A percentile compares a stretch with the other conserved stretches of the same genome.
Conservation (phyloP, 1,284 basidiomycete species). For the Trametes hirsuta region DNA sequence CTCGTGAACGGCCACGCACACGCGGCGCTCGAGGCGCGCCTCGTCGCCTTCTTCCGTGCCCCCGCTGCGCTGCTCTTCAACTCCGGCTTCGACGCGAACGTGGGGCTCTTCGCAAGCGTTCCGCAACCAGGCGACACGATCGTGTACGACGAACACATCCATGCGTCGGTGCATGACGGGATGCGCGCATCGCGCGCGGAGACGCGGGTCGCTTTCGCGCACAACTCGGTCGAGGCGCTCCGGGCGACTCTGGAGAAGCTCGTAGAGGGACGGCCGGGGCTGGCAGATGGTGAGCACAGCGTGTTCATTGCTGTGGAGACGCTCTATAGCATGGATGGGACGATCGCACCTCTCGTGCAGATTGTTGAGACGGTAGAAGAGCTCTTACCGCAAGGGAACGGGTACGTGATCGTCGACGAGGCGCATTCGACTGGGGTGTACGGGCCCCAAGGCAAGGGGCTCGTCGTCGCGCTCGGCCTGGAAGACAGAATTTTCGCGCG, state of each 20-base stretch:
- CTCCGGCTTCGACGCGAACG: conserved; percentile 95
- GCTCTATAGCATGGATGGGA: conserved; percentile 96
- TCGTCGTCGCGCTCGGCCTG: conserved; percentile 65
- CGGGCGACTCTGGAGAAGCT: conserved; percentile 47
- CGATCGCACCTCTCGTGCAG: conserved; percentile 74
- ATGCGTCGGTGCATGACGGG: conserved; percentile 93
- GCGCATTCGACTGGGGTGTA: conserved; percentile 86
- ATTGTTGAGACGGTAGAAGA: conserved; percentile 66
- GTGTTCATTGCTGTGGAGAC: conserved; percentile 87
- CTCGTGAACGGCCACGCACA: conserved; percentile 83
- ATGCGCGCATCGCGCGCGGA: conserved; percentile 70
- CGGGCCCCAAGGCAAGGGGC: conserved; percentile 79
- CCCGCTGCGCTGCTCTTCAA: conserved; percentile 87
- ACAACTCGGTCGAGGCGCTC: conserved; percentile 72
- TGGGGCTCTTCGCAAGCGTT: conserved; percentile 83
- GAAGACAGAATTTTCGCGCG: conserved; percentile 65
- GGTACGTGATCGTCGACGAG: conserved; percentile 83
- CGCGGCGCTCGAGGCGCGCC: conserved; percentile 66
- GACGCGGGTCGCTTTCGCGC: conserved; percentile 59
- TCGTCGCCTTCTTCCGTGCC: conserved; percentile 66
- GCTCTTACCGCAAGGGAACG: conserved; percentile 63
- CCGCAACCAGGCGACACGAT: conserved; percentile 83
- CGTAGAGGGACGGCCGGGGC: conserved; percentile 37
- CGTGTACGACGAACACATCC: conserved; percentile 88
- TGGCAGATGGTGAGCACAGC: conserved; percentile 45